Base-by-base conservation (phyloP, 2,329 filamentous ascomycete genomes). In the Penicillium sp. region DNA sequence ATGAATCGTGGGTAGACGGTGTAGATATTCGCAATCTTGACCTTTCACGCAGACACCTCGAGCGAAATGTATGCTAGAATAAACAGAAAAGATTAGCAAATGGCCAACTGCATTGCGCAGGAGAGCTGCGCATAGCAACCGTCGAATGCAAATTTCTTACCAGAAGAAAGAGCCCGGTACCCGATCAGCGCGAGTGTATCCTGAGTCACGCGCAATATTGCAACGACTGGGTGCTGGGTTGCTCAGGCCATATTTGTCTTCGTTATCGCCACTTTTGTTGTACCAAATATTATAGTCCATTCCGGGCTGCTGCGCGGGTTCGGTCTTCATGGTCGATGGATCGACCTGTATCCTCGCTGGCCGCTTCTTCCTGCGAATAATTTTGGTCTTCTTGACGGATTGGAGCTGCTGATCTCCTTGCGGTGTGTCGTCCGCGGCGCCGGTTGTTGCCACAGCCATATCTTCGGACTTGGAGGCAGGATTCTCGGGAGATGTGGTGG, bases 221-320 rank as follows among this genome's bases (percentile, higher is more conserved):
- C 94, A 97, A 51, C 95, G 89, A 2, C 88, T 88, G 61, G 88
- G 86, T 3, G 94, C 93, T 13, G 87, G 84, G 19, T 87, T 89
- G 69, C 97, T 88, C 34, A 88, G 90, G 4, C 91, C 82, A 68
- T 93, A 91, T 65, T 92, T 91, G 78, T 95, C 91, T 70, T 97
- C 93, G 57, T 91, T 85, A 74, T 99, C 94, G 67, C 94, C 94
- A 92, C 93, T 97, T 76, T 97, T 97, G 78, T 96, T 97, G 77
- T 97, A 96, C 93, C 92, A 97, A 68, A 96, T 95, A 75, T 99
- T 99, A 81, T 94, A 99, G 55, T 92, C 91, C 0, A 90, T 96
- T 49, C 94, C 94, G 0, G 93, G 97, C 67, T 97, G 92, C 1
- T 90, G 89, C 14, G 92, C 91, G 4, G 90, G 88, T 65, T 96